Evolutionary conservation across 2,329 filamentous ascomycete species (phyloP).

Genomic region (Alternaria postmessia): DNA sequence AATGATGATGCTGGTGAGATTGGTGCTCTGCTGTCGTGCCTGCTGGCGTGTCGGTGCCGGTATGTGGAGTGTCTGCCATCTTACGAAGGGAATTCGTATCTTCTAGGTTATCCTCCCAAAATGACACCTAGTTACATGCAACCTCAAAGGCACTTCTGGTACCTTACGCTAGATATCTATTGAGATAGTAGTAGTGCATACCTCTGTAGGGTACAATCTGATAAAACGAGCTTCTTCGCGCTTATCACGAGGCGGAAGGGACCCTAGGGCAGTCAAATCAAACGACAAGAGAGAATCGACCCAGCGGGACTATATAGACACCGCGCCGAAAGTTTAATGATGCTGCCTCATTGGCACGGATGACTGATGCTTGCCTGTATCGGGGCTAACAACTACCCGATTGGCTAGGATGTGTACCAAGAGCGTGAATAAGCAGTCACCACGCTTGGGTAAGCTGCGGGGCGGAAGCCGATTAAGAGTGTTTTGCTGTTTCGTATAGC

Average conservation of each 20-base stretch:
- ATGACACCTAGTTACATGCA: not conserved
- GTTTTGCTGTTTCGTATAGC: not conserved
- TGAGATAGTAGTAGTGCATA: not conserved
- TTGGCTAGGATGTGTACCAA: slow-evolving; percentile 7
- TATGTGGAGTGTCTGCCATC: slow-evolving; percentile 18
- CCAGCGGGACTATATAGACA: not conserved
- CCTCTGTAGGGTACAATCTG: not conserved
- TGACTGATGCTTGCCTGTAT: slow-evolving; percentile 11
- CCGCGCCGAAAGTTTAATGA: not conserved
- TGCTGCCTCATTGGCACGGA: not conserved
- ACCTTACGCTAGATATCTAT: not conserved
- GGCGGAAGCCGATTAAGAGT: not conserved
- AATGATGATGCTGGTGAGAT: slow-evolving; percentile 22
- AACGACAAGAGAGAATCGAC: not conserved
- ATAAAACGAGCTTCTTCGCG: not conserved
- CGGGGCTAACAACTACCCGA: not conserved
- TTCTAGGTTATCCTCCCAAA: not conserved
- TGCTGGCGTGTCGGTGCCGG: slow-evolving; percentile 9
- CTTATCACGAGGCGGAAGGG: not conserved
- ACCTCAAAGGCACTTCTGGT: not conserved
- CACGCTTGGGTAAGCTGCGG: slow-evolving; percentile 10
- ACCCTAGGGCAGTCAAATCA: not conserved
- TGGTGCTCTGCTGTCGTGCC: slow-evolving; percentile 5
- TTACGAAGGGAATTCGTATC: not conserved
- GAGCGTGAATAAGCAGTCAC: slow-evolving; percentile 16